These are phyloP conservation scores for Aspergillus sp. DNA, from an alignment of 2,329 filamentous ascomycete genomes.

Conservation along the genomic window DNA sequence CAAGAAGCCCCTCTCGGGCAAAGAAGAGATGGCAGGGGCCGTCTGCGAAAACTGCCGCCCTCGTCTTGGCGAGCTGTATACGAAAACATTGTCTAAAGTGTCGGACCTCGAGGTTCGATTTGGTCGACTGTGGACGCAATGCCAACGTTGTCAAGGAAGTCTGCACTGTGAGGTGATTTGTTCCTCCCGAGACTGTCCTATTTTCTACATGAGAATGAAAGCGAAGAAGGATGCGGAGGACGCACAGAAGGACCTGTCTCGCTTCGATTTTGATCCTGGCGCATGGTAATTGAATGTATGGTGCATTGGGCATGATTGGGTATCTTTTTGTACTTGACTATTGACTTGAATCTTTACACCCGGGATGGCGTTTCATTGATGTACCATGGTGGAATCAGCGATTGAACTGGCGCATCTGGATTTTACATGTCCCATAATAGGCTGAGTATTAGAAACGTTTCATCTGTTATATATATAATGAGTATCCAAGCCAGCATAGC, in stretches of 20 bases:
- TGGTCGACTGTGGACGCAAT: slow-evolving; percentile 92
- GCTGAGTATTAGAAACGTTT: background rate
- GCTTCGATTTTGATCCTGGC: slow-evolving; percentile 81
- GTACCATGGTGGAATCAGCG: background rate
- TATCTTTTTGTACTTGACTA: background rate
- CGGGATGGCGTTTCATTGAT: background rate
- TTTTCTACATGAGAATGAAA: slow-evolving; percentile 99
- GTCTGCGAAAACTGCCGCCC: slow-evolving; percentile 81
- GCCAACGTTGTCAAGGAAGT: slow-evolving; percentile 93
- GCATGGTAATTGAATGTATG: slow-evolving; percentile 46
- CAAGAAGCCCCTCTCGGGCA: slow-evolving; percentile 83
- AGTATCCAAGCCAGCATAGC: background rate
- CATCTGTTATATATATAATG: background rate
- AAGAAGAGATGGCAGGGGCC: slow-evolving; percentile 72
- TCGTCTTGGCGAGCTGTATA: slow-evolving; percentile 84
- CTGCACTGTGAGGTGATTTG: slow-evolving; percentile 99
- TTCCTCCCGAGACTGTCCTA: slow-evolving; percentile 90
- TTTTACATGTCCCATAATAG: background rate
- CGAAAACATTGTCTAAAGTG: slow-evolving; percentile 77
- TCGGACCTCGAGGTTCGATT: slow-evolving; percentile 91
- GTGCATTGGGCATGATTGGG: background rate
- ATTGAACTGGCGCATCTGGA: background rate
- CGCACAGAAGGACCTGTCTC: slow-evolving; percentile 74
- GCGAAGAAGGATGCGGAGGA: slow-evolving; percentile 98
- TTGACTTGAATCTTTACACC: background rate